These are phyloP conservation scores for Fermentozyma sake DNA, from an alignment of 1,139 yeast genomes.

Conservation along the genomic window DNA sequence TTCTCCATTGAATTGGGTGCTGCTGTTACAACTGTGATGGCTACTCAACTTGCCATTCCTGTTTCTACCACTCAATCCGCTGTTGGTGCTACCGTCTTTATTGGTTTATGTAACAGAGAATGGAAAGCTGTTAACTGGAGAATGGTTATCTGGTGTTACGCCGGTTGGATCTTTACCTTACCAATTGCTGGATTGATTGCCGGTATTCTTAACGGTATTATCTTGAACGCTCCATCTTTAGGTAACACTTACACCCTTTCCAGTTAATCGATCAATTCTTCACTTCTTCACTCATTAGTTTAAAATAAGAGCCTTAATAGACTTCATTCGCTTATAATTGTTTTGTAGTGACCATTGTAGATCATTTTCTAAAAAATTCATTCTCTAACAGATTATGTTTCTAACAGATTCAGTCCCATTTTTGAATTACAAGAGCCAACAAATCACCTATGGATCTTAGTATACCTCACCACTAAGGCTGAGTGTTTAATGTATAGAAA, in stretches of 20 bases:
- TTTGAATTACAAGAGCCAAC: too few relatives aligned
- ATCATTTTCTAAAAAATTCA: too few relatives aligned
- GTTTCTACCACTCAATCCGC: conserved; percentile 77
- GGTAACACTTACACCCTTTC: conserved; percentile 41
- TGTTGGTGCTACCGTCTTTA: conserved; percentile 76
- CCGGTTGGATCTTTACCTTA: conserved; percentile 70
- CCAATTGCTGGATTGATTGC: conserved; percentile 74
- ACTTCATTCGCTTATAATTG: too few relatives aligned
- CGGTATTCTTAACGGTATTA: conserved; percentile 62
- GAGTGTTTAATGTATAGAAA: too few relatives aligned
- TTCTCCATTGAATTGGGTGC: conserved; percentile 77
- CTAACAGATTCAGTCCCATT: too few relatives aligned
- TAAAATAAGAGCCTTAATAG: too few relatives aligned
- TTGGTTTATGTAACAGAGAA: conserved; percentile 69
- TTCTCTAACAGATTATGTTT: too few relatives aligned
- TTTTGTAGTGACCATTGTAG: too few relatives aligned
- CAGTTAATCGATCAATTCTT: too few relatives aligned
- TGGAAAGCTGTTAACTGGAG: conserved; percentile 70
- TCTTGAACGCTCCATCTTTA: conserved; percentile 60
- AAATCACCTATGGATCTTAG: too few relatives aligned
- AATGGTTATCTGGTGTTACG: conserved; percentile 67
- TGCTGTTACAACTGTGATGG: conserved; percentile 71
- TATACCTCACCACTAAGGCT: too few relatives aligned
- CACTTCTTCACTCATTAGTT: too few relatives aligned
- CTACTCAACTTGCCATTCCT: conserved; percentile 68